Evolutionary conservation across 2,329 filamentous ascomycete genomes (phyloP).

Genomic region (Cordyceps farinosa): DNA sequence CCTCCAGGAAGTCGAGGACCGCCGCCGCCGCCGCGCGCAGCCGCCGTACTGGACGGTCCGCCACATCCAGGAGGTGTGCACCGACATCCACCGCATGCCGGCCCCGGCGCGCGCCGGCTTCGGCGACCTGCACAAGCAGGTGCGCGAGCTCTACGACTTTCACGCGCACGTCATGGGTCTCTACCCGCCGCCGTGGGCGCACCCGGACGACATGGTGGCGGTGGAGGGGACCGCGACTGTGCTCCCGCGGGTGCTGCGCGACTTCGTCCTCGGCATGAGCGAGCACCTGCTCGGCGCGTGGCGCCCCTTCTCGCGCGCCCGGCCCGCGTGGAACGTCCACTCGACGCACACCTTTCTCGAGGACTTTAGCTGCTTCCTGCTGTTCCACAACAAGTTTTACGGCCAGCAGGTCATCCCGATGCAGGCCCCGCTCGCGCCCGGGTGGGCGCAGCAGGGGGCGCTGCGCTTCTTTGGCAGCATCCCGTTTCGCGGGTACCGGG

Average conservation of each 20-base stretch:
- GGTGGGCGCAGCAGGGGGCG: background rate
- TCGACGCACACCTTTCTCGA: background rate
- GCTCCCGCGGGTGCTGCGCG: conserved; percentile 4
- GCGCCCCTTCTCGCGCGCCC: conserved; percentile 1
- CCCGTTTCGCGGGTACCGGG: background rate
- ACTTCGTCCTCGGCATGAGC: conserved; percentile 10
- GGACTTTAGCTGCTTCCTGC: conserved; percentile 13
- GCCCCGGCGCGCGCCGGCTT: background rate
- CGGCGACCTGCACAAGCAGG: conserved; percentile 14
- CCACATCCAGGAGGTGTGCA: conserved; percentile 7
- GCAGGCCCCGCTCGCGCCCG: background rate
- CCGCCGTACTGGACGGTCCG: background rate
- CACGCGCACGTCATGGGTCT: background rate
- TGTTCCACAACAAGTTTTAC: conserved; percentile 5
- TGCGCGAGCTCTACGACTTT: conserved; percentile 10
- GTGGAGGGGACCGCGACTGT: background rate
- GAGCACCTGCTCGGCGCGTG: background rate
- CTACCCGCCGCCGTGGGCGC: background rate
- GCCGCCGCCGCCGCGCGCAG: background rate
- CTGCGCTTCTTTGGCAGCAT: background rate
- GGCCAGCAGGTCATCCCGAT: conserved; percentile 3
- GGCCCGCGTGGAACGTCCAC: background rate
- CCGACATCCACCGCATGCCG: conserved; percentile 7
- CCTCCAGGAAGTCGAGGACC: background rate
- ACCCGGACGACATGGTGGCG: background rate